These are phyloP conservation scores for Thermothelomyces thermophilus DNA, from an alignment of 2,329 filamentous ascomycete genomes.

Conservation along the genomic window DNA sequence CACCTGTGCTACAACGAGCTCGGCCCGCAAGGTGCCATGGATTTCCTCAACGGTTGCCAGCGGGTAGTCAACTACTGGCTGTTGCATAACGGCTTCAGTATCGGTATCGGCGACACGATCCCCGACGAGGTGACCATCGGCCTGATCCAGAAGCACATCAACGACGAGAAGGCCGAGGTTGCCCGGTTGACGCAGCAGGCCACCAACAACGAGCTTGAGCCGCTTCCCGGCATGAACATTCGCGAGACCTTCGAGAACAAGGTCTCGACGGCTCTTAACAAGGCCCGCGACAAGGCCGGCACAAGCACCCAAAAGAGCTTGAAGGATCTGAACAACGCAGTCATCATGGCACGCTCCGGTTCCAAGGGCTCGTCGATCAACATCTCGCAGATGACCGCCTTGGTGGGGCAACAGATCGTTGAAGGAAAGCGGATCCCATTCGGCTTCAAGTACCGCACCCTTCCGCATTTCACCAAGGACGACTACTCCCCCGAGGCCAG, in stretches of 20 bases:
- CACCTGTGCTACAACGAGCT: conserved; percentile 96
- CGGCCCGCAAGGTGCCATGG: conserved; percentile 76
- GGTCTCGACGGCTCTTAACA: conserved; percentile 89
- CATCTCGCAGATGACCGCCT: conserved; percentile 97
- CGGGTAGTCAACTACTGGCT: conserved; percentile 97
- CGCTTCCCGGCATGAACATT: conserved; percentile 96
- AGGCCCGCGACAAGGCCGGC: conserved; percentile 73
- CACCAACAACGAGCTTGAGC: conserved; percentile 79
- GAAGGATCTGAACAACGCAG: conserved; percentile 93
- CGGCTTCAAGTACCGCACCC: conserved; percentile 94
- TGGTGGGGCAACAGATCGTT: conserved; percentile 96
- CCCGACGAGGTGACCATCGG: conserved; percentile 79
- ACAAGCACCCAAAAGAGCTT: conserved; percentile 84
- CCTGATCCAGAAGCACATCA: conserved; percentile 76
- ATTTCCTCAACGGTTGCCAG: conserved; percentile 93
- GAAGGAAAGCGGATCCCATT: conserved; percentile 99
- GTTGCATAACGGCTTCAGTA: conserved; percentile 91
- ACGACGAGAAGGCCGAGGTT: conserved; percentile 75
- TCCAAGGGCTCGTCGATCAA: conserved; percentile 99
- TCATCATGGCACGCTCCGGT: conserved; percentile 91
- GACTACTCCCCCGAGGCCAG: conserved; percentile 96
- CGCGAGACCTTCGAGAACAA: conserved; percentile 97
- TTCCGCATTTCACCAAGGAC: conserved; percentile 98
- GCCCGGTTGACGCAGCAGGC: conserved; percentile 67
- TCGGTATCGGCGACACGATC: conserved; percentile 97